Base-by-base conservation (phyloP, 768 basidiomycete genomes). In the Russula sp. region DNA sequence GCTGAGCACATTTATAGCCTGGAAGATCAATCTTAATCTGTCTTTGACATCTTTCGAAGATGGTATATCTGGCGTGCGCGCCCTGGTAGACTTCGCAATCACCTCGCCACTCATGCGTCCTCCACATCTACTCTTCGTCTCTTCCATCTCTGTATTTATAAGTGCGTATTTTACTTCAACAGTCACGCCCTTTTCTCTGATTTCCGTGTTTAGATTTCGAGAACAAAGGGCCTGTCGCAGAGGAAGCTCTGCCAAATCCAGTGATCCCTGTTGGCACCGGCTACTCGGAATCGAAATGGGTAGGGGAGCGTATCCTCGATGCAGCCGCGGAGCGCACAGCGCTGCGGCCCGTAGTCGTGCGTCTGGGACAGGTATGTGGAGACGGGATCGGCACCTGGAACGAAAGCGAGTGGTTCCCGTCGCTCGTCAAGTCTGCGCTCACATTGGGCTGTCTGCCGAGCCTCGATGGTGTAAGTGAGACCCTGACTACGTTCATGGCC, bases 361-460 rank as follows among this genome's bases (percentile, higher is more conserved):
- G 72, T 39, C 63, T 73, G 3, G 72, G 72, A 1, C 72, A 73
- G 48, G 66, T 73, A 16, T 67, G 67, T 37, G 72, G 72, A n/a
- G 72, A 70, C 10, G 59, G 50, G 18, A 73, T 60, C 20, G 72
- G 72, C 32, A 55, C 61, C 32, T 73, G 72, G 72, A 73, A 71
- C 53, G 59, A 63, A 35, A 57, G 45, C 35, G 72, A 73, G 42
- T 73, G 72, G 72, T 69, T 71, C 52, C 71, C 71, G 16, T 59
- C 62, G 11, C 49, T 71, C 13, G 55, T 70, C 11, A 65, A 66
- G 47, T 68, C 69, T 5, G 68, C 66, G 4, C 37, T 65, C n/a
- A 61, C 59, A 22, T 40, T 71, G 11, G 55, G 61, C 11, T 69
- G 62, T 48, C 61, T 71, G 27, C 71, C 68, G 20, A 61, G 66